phyloP scores from a whole-genome alignment of 116 monocot species.

The Phalaenopsis hybrid region DNA sequence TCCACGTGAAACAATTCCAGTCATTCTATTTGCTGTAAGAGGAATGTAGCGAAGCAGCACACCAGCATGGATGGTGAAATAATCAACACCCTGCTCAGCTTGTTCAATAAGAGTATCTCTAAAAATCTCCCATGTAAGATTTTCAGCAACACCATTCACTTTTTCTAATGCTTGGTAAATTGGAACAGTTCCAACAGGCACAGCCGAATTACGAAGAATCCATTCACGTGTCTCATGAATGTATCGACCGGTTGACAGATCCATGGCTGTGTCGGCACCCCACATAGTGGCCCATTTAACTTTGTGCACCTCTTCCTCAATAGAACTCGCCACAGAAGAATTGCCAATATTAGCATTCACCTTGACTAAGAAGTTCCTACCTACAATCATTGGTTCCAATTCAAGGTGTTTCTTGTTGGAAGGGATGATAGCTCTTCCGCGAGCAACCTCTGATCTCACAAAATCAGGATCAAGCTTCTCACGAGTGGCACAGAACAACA shows the following conservation, averaged over 20 bases:
- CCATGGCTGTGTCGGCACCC: slow-evolving; percentile 83
- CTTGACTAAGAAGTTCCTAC: slow-evolving; percentile 90
- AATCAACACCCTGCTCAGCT: slow-evolving; percentile 98
- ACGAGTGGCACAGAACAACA: slow-evolving; percentile 81
- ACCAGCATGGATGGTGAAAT: slow-evolving; percentile 97
- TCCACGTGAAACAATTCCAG: slow-evolving; percentile 95
- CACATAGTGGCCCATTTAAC: slow-evolving; percentile 79
- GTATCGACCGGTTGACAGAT: slow-evolving; percentile 92
- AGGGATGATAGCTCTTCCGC: slow-evolving; percentile 94
- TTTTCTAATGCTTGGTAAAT: slow-evolving; percentile 98
- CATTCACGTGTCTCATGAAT: slow-evolving; percentile 98
- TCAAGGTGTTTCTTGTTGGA: slow-evolving; percentile 93
- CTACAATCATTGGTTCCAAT: slow-evolving; percentile 88
- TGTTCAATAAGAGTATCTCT: slow-evolving; percentile 92
- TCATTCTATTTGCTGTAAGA: slow-evolving; percentile 94
- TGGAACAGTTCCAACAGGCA: slow-evolving; percentile 94
- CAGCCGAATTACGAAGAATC: slow-evolving; percentile 90
- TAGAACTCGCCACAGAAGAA: slow-evolving; percentile 80
- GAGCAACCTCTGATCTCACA: slow-evolving; percentile 84
- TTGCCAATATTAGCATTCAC: slow-evolving; percentile 97
- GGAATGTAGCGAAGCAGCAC: slow-evolving; percentile 93
- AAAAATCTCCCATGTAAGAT: slow-evolving; percentile 89
- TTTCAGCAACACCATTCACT: slow-evolving; percentile 89
- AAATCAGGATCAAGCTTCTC: slow-evolving; percentile 90
- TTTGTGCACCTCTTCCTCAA: slow-evolving; percentile 97